phyloP scores from a whole-genome alignment of 2,329 filamentous ascomycete species.

The Venturia pyrina region DNA sequence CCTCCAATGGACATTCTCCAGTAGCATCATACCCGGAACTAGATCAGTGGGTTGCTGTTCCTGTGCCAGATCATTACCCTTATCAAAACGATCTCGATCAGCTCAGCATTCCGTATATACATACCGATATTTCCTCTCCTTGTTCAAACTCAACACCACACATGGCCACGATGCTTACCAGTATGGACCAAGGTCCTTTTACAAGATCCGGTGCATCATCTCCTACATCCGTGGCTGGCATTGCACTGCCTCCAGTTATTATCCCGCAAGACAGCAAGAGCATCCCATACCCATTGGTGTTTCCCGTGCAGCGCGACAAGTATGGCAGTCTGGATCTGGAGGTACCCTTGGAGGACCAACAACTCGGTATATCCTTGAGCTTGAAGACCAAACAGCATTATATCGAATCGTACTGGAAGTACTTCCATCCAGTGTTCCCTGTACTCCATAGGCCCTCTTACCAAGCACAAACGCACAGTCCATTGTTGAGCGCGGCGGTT shows the following conservation, averaged over 20 bases:
- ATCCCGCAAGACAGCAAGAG: neutral
- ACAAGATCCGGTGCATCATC: neutral
- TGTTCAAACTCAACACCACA: neutral
- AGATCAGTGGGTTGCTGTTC: neutral
- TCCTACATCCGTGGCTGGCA: neutral
- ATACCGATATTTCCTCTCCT: neutral
- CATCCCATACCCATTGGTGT: constrained; percentile 7
- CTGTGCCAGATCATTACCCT: neutral
- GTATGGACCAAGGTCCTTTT: neutral
- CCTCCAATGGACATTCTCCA: neutral
- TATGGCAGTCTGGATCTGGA: constrained; percentile 10
- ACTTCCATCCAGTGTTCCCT: constrained; percentile 35
- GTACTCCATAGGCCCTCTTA: constrained; percentile 33
- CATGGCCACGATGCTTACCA: neutral
- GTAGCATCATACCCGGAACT: neutral
- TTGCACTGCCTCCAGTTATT: neutral
- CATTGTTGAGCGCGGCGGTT: constrained; percentile 35
- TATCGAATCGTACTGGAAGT: constrained; percentile 34
- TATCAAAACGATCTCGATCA: neutral
- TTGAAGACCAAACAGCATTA: constrained; percentile 12
- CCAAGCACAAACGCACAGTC: constrained; percentile 25
- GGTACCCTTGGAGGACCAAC: constrained; percentile 9
- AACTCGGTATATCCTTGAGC: constrained; percentile 11
- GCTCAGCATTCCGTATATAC: neutral
- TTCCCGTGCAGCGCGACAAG: neutral